Conservation (phyloP, 1,284 basidiomycete species). For the Somion occarium region DNA sequence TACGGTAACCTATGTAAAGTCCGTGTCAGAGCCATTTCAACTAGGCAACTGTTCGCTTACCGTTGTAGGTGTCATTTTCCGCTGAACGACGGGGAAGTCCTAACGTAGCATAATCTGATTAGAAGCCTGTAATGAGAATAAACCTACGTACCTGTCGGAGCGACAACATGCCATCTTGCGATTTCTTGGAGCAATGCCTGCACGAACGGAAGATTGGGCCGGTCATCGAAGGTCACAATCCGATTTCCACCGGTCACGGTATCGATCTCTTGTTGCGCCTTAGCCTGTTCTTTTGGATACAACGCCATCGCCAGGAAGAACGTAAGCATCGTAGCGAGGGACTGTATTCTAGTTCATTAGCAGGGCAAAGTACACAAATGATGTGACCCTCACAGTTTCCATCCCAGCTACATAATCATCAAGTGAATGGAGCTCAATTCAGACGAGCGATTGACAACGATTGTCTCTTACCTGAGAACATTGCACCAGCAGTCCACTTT, state of each 20-base stretch:
- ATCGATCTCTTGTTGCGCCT: slow-evolving; percentile 31
- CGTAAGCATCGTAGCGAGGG: slow-evolving; percentile 4
- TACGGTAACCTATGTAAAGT: neutral
- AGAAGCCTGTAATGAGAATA: no score
- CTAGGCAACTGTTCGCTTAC: no score
- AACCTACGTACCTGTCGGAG: no score
- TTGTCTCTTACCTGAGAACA: neutral
- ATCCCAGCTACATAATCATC: neutral
- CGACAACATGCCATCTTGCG: neutral
- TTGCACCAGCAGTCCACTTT: slow-evolving; percentile 1
- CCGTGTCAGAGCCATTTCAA: no score
- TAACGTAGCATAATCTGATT: no score
- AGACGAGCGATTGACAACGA: no score
- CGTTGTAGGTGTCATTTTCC: neutral
- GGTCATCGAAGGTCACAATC: slow-evolving; percentile 31
- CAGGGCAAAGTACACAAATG: neutral
- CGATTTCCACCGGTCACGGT: slow-evolving; percentile 23
- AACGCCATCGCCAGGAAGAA: slow-evolving; percentile 26
- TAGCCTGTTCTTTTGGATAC: slow-evolving; percentile 25
- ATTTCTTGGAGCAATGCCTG: slow-evolving; percentile 27
- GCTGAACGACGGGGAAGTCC: neutral
- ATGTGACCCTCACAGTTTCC: neutral
- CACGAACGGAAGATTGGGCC: slow-evolving; percentile 26
- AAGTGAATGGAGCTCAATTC: neutral
- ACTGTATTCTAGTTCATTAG: neutral